These are phyloP conservation scores for Smittium culicis DNA, from an alignment of 371 early-diverging fungal species.

Conservation along the genomic window DNA sequence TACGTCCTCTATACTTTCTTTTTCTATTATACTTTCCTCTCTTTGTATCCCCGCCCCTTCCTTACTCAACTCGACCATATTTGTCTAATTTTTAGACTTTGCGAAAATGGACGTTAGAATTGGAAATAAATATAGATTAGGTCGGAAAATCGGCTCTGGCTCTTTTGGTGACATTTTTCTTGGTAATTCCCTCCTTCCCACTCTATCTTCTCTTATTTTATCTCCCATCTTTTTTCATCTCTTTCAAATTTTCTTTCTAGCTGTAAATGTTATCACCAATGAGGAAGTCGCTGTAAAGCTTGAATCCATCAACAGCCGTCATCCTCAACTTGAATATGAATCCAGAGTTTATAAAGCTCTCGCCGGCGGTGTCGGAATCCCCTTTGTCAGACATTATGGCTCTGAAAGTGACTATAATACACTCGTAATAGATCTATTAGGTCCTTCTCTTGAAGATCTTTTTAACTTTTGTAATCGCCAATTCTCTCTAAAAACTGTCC, in stretches of 20 bases:
- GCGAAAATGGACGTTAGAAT: constrained; percentile 41
- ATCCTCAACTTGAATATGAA: constrained; percentile 96
- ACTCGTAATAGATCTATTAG: constrained; percentile 98
- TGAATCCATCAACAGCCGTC: constrained; percentile 81
- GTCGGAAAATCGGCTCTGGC: constrained; percentile 96
- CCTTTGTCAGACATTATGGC: constrained; percentile 88
- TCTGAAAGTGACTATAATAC: constrained; percentile 86
- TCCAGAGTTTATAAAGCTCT: constrained; percentile 87
- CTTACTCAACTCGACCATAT: not conserved
- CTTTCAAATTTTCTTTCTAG: not conserved
- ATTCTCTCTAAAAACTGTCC: constrained; percentile 96
- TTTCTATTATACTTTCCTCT: not conserved
- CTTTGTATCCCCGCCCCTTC: constrained; percentile 6
- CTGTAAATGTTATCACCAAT: constrained; percentile 66
- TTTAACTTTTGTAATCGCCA: constrained; percentile 96
- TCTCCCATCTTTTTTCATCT: not conserved
- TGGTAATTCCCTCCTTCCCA: constrained; percentile 37
- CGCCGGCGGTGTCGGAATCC: constrained; percentile 91
- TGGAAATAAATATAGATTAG: constrained; percentile 88
- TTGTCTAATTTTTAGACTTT: not conserved
- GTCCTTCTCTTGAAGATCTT: constrained; percentile 95
- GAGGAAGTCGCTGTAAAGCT: constrained; percentile 96
- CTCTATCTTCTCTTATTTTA: constrained; percentile 9
- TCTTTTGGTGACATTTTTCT: constrained; percentile 99
- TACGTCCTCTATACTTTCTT: not conserved